Base-by-base conservation (phyloP, 1,284 basidiomycete species). In the Malassezia equina region DNA sequence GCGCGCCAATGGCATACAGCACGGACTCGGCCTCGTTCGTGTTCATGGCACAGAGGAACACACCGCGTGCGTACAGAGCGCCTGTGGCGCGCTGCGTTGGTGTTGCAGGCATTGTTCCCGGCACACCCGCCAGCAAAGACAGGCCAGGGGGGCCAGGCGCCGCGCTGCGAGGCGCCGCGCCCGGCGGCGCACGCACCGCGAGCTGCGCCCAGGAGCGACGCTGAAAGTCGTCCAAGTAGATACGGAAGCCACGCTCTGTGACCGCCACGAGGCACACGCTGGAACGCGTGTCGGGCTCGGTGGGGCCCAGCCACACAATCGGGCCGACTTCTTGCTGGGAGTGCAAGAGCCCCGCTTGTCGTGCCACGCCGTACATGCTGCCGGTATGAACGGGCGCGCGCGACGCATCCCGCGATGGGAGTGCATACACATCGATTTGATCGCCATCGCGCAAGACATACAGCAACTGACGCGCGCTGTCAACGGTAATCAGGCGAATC, bases 181-280 rank as follows among this genome's bases (percentile, higher is more conserved):
- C 55, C 1, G 58, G 58, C 9, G 58, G 58, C 28, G 44, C 40
- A n/a, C 58, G 48, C 21, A 59, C 48, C 27, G 47, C 44, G 23
- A 59, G 53, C 34, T 50, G 58, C 19, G 58, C 52, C 58, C 58
- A 59, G 23, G 46, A 56, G 19, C 64, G 56, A 33, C 65, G 63
- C 40, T 66, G 63, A 53, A 66, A 66, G 49, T 67, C 65, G 52
- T 67, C 63, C 36, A 73, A 62, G 53, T 70, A 74, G 52, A 73
- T 66, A 23, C 71, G 61, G 44, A 68, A 65, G 50, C 71, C 71
- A 11, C 62, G 63, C 33, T 65, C 66, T 23, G 71, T 74, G 48
- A 72, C 65, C 1, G 71, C 71, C 12, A 74, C 62, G 17, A 74
- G 55, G 34, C 65, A 53, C 21, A 63, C 64, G 19, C 55, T 63